A percentile compares a stretch with the other conserved stretches of the same genome.
Evolutionary conservation across 2,329 filamentous ascomycete genomes (phyloP).

Genomic region (Pseudogymnoascus sp.): DNA sequence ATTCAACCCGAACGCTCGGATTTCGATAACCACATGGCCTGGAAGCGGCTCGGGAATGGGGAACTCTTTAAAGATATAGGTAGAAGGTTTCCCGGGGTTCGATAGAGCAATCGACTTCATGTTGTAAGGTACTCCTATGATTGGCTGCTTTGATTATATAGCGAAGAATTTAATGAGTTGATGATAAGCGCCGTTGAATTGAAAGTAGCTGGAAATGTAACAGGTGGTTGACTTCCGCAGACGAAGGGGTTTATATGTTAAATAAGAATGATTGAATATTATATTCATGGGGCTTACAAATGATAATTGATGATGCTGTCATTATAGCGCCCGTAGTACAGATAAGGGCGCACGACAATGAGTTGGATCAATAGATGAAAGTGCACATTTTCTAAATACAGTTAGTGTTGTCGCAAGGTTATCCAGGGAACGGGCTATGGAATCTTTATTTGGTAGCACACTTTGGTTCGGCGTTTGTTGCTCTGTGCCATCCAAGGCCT

Average conservation of each 20-base stretch:
- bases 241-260: neutral
- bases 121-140: slow-evolving; percentile 7
- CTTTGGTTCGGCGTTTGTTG: neutral
- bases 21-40: slow-evolving; percentile 33
- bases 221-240: neutral
- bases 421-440: neutral
- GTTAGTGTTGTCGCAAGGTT: neutral
- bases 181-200: neutral
- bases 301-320: neutral
- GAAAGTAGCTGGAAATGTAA: neutral
- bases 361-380: neutral
- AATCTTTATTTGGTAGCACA: neutral
- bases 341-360: neutral
- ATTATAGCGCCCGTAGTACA: neutral
- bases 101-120: slow-evolving; percentile 31
- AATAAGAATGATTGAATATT: neutral
- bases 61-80: slow-evolving; percentile 24
- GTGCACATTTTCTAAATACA: neutral
- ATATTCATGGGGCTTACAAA: neutral
- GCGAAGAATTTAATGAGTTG: neutral
- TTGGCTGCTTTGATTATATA: neutral
- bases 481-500: neutral
- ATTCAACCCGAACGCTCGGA: slow-evolving; percentile 35
- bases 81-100: slow-evolving; percentile 12
- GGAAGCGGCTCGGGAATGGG: slow-evolving; percentile 33